Conservation (phyloP, 441 rosid genomes). For the Jatropha multifida region DNA sequence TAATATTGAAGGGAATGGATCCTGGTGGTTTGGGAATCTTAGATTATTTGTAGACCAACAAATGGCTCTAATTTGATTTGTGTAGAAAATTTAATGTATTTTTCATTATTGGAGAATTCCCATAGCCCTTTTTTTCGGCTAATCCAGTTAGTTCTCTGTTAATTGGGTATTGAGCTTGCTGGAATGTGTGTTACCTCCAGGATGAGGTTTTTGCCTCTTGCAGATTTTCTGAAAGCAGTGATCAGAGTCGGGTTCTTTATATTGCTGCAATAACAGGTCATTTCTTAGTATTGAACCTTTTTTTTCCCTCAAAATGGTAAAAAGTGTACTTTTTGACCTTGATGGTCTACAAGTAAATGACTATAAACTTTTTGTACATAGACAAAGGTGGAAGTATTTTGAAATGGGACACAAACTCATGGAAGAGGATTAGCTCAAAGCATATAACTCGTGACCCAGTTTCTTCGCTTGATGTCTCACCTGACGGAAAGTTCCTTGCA, state of each 20-base stretch:
- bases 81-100: not conserved
- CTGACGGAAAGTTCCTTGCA: constrained; percentile 83
- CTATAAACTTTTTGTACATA: constrained; percentile 25
- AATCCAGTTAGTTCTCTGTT: constrained; percentile 16
- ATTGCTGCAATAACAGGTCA: constrained; percentile 82
- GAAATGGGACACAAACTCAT: constrained; percentile 66
- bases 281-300: not conserved
- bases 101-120: not conserved
- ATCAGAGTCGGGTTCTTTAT: constrained; percentile 52
- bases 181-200: constrained; percentile 40
- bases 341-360: constrained; percentile 14
- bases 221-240: constrained; percentile 60
- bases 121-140: not conserved
- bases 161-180: constrained; percentile 23
- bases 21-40: not conserved
- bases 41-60: not conserved
- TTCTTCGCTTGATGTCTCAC: constrained; percentile 75
- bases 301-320: not conserved
- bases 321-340: not conserved
- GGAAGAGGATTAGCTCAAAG: constrained; percentile 63
- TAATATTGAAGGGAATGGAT: not conserved
- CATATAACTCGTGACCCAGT: constrained; percentile 54
- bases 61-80: not conserved
- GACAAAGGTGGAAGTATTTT: constrained; percentile 71
- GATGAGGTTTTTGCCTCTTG: constrained; percentile 82